A percentile compares a stretch with the other conserved stretches of the same genome.
Evolutionary conservation across 176 grass and related monocot species (phyloP).

Genomic region (Oryza longistaminata): DNA sequence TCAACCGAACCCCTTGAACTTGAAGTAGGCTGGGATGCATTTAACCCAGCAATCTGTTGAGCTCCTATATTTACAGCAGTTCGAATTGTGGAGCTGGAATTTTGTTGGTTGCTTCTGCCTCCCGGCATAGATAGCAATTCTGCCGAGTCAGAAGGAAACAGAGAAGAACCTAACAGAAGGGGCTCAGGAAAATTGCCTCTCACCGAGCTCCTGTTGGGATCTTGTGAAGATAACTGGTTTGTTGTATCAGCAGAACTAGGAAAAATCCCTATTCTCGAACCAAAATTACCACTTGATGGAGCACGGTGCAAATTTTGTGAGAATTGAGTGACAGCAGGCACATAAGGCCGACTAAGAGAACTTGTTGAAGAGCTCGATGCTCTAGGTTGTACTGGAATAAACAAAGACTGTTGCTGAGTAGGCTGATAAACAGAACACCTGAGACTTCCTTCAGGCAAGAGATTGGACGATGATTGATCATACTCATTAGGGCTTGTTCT

Average conservation of each 20-base stretch:
- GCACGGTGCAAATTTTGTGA: constrained; percentile 41
- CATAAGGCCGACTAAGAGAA: constrained; percentile 43
- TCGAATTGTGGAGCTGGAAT: constrained; percentile 35
- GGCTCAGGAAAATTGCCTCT: constrained; percentile 38
- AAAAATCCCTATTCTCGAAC: constrained; percentile 37
- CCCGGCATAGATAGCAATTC: constrained; percentile 28
- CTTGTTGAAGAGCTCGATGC: constrained; percentile 9
- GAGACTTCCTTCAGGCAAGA: constrained; percentile 44
- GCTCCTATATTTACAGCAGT: constrained; percentile 35
- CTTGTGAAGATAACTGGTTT: constrained; percentile 35
- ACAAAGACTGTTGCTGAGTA: constrained; percentile 33
- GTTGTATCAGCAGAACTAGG: constrained; percentile 30
- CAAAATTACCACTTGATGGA: constrained; percentile 38
- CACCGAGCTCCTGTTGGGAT: constrained; percentile 26
- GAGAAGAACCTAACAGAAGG: constrained; percentile 41
- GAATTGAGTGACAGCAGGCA: constrained; percentile 48
- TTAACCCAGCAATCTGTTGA: constrained; percentile 37
- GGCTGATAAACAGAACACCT: constrained; percentile 31
- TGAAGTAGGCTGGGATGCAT: constrained; percentile 37
- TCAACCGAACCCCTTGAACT: constrained; percentile 35
- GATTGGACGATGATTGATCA: constrained; percentile 45
- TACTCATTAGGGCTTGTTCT: constrained; percentile 43
- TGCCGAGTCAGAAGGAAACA: constrained; percentile 45
- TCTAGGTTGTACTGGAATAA: constrained; percentile 59
- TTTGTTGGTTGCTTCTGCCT: constrained; percentile 53